Evolutionary conservation across 1,284 basidiomycete genomes (phyloP), one percentile per base, ranked within the genome.

Genomic region (Apiotrichum laibachii): DNA sequence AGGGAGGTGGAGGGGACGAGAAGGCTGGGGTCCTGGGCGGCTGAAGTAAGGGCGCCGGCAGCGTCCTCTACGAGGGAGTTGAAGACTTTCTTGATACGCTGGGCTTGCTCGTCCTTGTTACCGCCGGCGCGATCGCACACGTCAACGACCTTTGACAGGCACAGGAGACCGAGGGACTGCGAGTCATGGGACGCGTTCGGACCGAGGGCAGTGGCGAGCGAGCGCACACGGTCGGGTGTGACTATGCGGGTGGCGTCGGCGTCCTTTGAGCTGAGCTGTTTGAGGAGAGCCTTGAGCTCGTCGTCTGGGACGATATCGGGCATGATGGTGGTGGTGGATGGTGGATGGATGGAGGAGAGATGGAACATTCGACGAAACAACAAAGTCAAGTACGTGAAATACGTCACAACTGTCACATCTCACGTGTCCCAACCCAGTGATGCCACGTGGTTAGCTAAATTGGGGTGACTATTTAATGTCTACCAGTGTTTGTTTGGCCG

Each of bases 1-100:
- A 77, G 67, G 6, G 50, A 50, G 5, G 58, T 57, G 33, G 62
- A 42, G 5, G 62, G 62, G 3, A 61, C 62, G 33, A 63, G 56
- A 2, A 52, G 18, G 5, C 19, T 45, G 0, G 62, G 62, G 39
- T 60, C 59, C 7, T 34, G 22, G 2, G 59, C 16, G 11, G 48
- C 57, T 19, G 37, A 9, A 0, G 56, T 35, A 5, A 53, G 22
- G 12, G 49, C 39, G 5, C 49, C 49, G 12, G 60, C 35, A 12
- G 62, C 62, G 21, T 56, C 53, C 15, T 50, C 35, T 16, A 63
- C 54, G 5, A 63, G 54, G 16, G 62, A 54, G 39, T 63, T 45
- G 26, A 63, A 63, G 2, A 57, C 33, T 0, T 10, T 11, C 48
- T 61, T 58, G 44, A 63, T 46, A 2, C 53, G 52, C 8, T 16